These are phyloP conservation scores for Paecilomyces sp. DNA, from an alignment of 2,329 filamentous ascomycete species.

Conservation along the genomic window DNA sequence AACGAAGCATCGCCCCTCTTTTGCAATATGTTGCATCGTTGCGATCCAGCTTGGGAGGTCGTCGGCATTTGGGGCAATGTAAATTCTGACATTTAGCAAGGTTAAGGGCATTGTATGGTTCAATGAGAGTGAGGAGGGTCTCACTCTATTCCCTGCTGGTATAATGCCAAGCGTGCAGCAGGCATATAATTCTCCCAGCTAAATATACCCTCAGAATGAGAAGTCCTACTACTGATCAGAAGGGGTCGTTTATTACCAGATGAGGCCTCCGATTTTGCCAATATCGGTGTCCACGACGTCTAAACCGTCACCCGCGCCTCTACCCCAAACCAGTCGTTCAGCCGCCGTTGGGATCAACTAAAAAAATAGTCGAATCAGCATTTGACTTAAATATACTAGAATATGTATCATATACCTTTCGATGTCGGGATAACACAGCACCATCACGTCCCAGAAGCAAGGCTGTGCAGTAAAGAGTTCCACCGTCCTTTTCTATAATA, in stretches of 20 bases:
- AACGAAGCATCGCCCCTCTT: conserved; percentile 39
- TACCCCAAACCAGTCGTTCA: conserved; percentile 35
- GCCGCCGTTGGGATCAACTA: conserved; percentile 35
- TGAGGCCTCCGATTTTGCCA: conserved; percentile 35
- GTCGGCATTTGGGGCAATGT: conserved; percentile 20
- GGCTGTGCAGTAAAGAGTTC: conserved; percentile 36
- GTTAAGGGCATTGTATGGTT: too few species aligned
- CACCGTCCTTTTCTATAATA: conserved; percentile 36
- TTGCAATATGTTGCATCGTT: conserved; percentile 41
- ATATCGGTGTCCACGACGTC: conserved; percentile 34
- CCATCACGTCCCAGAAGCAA: conserved; percentile 32
- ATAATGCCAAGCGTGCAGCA: conserved; percentile 34
- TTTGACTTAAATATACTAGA: too few species aligned
- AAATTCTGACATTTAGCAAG: conserved; percentile 12
- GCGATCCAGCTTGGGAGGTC: conserved; percentile 29
- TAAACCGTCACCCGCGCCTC: conserved; percentile 34
- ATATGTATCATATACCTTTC: background rate
- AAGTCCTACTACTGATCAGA: too few species aligned
- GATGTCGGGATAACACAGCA: conserved; percentile 28
- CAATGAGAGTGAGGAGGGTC: background rate
- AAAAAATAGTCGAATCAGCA: conserved; percentile 2
- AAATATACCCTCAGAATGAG: too few species aligned
- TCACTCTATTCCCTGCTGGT: conserved; percentile 26
- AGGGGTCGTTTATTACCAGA: conserved; percentile 12
- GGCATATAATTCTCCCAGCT: conserved; percentile 42